A percentile compares a stretch with the other conserved stretches of the same genome.
Evolutionary conservation across 441 rosid species (phyloP).

Genomic region (Raphanus hybrid): DNA sequence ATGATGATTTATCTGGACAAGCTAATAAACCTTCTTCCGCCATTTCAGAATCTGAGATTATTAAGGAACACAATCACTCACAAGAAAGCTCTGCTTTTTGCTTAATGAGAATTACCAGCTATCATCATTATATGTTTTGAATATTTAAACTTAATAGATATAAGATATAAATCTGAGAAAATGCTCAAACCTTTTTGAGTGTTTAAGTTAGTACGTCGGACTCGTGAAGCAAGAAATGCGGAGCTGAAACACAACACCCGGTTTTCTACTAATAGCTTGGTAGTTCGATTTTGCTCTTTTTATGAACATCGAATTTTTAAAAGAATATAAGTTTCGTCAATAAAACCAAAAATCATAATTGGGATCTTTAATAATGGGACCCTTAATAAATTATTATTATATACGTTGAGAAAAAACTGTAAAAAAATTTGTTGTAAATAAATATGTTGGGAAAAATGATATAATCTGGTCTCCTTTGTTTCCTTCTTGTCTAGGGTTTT

Average conservation of each 20-base stretch:
- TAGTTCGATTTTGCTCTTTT: neutral
- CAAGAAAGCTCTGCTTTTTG: constrained; percentile 12
- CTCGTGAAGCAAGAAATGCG: constrained; percentile 12
- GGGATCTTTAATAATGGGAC: neutral
- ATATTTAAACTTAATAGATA: neutral
- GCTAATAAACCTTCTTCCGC: constrained; percentile 19
- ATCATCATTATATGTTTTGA: neutral
- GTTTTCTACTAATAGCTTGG: neutral
- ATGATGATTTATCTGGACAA: neutral
- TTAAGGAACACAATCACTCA: constrained; percentile 2
- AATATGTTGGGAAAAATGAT: neutral
- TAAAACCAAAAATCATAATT: neutral
- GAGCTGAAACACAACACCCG: neutral
- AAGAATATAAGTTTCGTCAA: neutral
- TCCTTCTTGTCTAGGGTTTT: no score
- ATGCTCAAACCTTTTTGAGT: constrained; percentile 2
- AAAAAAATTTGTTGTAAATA: neutral
- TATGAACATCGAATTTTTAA: neutral
- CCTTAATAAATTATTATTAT: neutral
- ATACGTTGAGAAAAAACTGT: neutral
- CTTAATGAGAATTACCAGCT: neutral
- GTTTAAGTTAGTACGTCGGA: neutral
- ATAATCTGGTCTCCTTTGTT: no score
- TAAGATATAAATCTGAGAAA: neutral
- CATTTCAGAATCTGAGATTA: constrained; percentile 25